These are phyloP conservation scores for Rhizopogon vinicolor DNA, from an alignment of 768 basidiomycete species.

Conservation along the genomic window DNA sequence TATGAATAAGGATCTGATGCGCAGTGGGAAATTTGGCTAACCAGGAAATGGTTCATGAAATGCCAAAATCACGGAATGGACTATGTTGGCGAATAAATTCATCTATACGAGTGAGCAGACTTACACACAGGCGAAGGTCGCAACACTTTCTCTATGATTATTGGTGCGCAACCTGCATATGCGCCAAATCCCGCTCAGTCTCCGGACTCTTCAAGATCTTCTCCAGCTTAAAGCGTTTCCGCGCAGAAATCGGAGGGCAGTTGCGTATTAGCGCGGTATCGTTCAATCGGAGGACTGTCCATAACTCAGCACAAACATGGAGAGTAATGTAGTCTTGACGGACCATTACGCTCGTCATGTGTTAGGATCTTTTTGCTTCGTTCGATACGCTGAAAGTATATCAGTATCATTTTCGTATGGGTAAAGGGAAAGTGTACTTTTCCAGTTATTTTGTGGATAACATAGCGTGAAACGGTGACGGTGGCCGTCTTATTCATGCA, in stretches of 20 bases:
- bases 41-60: not conserved
- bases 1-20: not conserved
- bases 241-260: constrained; percentile 75
- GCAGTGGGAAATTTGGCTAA: not conserved
- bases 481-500: constrained; percentile 84
- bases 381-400: constrained; percentile 52
- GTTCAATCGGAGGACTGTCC: constrained; percentile 55
- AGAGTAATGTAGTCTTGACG: constrained; percentile 19
- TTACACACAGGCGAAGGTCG: not conserved
- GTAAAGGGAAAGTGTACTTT: constrained; percentile 47
- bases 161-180: constrained; percentile 6
- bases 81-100: not conserved
- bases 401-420: not conserved
- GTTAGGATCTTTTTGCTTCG: constrained; percentile 74
- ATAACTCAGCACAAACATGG: constrained; percentile 5
- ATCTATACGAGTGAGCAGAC: not conserved
- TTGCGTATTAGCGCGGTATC: constrained; percentile 78
- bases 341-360: constrained; percentile 72
- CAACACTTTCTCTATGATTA: not conserved
- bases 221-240: constrained; percentile 73
- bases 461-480: constrained; percentile 72
- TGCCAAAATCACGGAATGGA: not conserved
- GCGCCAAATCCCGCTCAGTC: constrained; percentile 44
- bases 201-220: constrained; percentile 65
- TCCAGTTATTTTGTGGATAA: constrained; percentile 68